These are phyloP conservation scores for Hymenoscyphus occultus DNA, from an alignment of 2,329 filamentous ascomycete genomes.

Conservation along the genomic window DNA sequence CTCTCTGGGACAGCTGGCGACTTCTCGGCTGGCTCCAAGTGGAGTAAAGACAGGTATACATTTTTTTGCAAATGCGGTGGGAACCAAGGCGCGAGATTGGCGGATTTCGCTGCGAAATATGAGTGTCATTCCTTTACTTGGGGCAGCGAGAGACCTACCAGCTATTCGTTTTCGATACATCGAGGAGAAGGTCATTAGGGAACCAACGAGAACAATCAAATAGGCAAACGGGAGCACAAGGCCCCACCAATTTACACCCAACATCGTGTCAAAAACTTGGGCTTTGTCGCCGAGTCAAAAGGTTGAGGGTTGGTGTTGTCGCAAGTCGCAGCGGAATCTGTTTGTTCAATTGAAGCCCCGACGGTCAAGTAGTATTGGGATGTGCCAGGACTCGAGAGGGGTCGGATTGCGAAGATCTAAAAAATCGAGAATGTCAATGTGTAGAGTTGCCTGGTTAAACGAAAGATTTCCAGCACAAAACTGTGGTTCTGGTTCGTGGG, in stretches of 20 bases:
- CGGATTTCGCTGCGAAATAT: slow-evolving; percentile 61
- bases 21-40: slow-evolving; percentile 71
- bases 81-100: slow-evolving; percentile 93
- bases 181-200: slow-evolving; percentile 85
- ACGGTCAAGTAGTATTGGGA: neutral
- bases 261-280: slow-evolving; percentile 30
- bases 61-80: slow-evolving; percentile 86
- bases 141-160: slow-evolving; percentile 47
- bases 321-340: neutral
- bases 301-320: neutral
- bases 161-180: slow-evolving; percentile 93
- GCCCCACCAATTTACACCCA: slow-evolving; percentile 70
- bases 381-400: neutral
- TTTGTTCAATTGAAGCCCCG: neutral
- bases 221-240: slow-evolving; percentile 87
- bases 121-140: slow-evolving; percentile 21
- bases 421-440: neutral
- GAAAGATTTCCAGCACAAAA: slow-evolving; percentile 4
- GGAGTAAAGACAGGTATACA: slow-evolving; percentile 88
- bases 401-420: neutral
- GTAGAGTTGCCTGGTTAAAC: neutral
- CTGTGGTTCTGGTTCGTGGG: neutral
- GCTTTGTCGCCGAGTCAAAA: neutral
- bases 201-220: slow-evolving; percentile 80
- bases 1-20: slow-evolving; percentile 71